Evolutionary conservation across 73 alveolate species (phyloP), one percentile per base, ranked within the genome.

Genomic region (Tetrahymena malaccensis): DNA sequence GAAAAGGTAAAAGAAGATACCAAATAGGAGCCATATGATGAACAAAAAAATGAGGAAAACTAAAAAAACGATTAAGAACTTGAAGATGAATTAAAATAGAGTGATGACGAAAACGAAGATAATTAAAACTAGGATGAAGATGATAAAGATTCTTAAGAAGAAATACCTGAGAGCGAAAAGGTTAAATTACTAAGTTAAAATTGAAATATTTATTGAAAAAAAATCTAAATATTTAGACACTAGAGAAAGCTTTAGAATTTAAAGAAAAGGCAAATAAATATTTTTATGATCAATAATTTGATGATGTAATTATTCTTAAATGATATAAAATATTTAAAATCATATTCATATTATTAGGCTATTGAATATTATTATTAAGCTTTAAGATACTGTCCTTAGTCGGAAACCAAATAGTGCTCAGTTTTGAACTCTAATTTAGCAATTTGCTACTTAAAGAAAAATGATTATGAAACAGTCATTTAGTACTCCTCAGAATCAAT

Each of bases 341-440:
- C 3, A 70, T 70, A 19, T 25, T n/a, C 25, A 70, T 70, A 27
- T 70, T 22, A 70, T 70, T 70, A 70, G 89, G 89, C 97, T 11
- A 40, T 58, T 4, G 96, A 93, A 31, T 17, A 27, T 21, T 96
- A 94, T 35, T 58, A 96, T 0, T 85, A 94, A 85, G 98, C 98
- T 13, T 15, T 96, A 70, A 96, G 43, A 31, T 96, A 94, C 56
- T 94, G 96, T 44, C 94, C 95, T 43, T 16, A 22, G 34, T 96
- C 93, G 17, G 97, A 96, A 56, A 22, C 55, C 8, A 93, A 96
- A 15, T 55, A 96, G 93, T 21, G 93, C 35, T 44, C 96, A 15
- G 96, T 96, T 21, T 96, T 96, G 93, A 93, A 56, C 43, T 96
- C 96, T 35, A 96, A 96, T 96, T 93, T 95, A 16, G 93, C 96